Evolutionary conservation across 768 basidiomycete genomes (phyloP), one percentile per base, ranked within the genome.

Genomic region (Boletus pseudo-olivaceus): DNA sequence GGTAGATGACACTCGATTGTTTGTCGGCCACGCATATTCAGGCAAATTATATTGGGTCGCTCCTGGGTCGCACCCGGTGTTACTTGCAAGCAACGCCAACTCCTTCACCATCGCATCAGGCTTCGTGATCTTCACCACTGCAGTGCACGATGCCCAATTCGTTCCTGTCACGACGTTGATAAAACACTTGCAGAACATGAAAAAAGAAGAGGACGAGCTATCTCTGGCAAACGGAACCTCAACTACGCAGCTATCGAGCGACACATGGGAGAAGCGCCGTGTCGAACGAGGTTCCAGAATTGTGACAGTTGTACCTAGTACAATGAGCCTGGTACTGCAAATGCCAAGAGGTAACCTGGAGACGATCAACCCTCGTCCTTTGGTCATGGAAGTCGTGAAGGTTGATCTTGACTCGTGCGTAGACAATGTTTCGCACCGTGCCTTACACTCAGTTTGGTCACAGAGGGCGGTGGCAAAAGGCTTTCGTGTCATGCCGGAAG

Each of bases 321-420:
- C 83, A 8, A 98, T 95, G 91, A 85, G 81, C 61, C 71, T 99
- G 33, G 90, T 98, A 0, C 74, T 99, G 10, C 97, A 99, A 72
- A 98, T 98, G 96, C 97, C 96, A 0, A 76, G 97, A 59, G 97
- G 97, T 1, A 98, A 98, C 71, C 66, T 99, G 56, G 97, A 99
- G 74, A 98, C 93, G 1, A 86, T 99, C 49, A 92, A 88, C 62
- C 97, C 97, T 4, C 78, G 97, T 40, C 90, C 95, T 12, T 71
- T 99, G 62, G 94, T 98, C 17, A 83, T 97, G 77, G 81, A 86
- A 52, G 86, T 92, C 6, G 86, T 98, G 1, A 80, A 82, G 47
- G 76, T 81, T 49, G 89, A 95, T 65, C 74, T 98, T 7, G 78
- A 87, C 35, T 74, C 71, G 94, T 79, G 34, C 34, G 53, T 59